These are phyloP conservation scores for Papiliotrema fonsecae DNA, from an alignment of 1,284 basidiomycete genomes.

Conservation along the genomic window DNA sequence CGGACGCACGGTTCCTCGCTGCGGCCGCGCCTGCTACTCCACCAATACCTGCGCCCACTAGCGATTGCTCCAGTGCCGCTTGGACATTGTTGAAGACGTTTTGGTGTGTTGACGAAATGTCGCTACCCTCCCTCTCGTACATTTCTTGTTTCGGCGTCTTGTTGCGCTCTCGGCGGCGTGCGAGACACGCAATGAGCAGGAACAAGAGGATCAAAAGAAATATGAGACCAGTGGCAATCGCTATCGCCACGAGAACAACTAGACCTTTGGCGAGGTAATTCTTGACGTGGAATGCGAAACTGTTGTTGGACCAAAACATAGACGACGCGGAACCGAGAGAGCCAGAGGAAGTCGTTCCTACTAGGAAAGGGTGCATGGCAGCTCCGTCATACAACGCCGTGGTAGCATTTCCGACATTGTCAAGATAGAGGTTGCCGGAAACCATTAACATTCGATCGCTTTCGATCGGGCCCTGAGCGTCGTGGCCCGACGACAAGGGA, in stretches of 20 bases:
- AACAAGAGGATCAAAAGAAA: slow-evolving; percentile 87
- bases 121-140: slow-evolving; percentile 57
- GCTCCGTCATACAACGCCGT: slow-evolving; percentile 84
- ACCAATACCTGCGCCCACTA: slow-evolving; percentile 40
- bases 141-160: slow-evolving; percentile 38
- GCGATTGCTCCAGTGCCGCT: slow-evolving; percentile 57
- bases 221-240: slow-evolving; percentile 89
- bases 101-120: slow-evolving; percentile 59
- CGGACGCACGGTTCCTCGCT: slow-evolving; percentile 4
- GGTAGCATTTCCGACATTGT: slow-evolving; percentile 68
- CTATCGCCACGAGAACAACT: slow-evolving; percentile 94
- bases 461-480: slow-evolving; percentile 61
- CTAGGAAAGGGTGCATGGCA: slow-evolving; percentile 75
- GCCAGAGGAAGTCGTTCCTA: slow-evolving; percentile 64
- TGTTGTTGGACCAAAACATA: slow-evolving; percentile 72
- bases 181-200: slow-evolving; percentile 64
- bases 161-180: slow-evolving; percentile 53
- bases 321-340: slow-evolving; percentile 67
- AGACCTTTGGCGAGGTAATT: slow-evolving; percentile 83
- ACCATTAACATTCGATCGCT: slow-evolving; percentile 85
- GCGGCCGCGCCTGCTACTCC: slow-evolving; percentile 53
- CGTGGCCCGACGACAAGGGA: slow-evolving; percentile 71
- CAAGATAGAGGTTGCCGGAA: slow-evolving; percentile 69
- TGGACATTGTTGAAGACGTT: slow-evolving; percentile 78
- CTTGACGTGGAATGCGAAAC: slow-evolving; percentile 66